A percentile compares a stretch with the other conserved stretches of the same genome.
phyloP scores from a whole-genome alignment of 1,139 yeast genomes.

The Taphrina confusa region DNA sequence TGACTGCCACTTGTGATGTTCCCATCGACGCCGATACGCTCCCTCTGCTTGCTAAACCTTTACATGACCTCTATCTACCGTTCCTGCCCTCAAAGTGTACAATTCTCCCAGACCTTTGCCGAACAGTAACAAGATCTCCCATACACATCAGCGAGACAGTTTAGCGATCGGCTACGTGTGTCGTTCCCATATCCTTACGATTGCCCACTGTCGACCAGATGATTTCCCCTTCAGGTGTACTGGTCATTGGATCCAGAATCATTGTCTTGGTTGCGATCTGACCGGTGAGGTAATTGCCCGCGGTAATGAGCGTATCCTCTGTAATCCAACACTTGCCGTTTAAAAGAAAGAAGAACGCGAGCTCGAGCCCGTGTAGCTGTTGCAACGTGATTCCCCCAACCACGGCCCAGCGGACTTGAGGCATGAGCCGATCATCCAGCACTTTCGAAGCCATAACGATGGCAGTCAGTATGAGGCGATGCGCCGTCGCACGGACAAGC shows the following conservation, averaged over 20 bases:
- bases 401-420: slow-evolving; percentile 26
- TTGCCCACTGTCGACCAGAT: slow-evolving; percentile 34
- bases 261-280: not conserved
- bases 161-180: too few relatives aligned
- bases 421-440: slow-evolving; percentile 27
- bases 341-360: slow-evolving; percentile 27
- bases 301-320: slow-evolving; percentile 18
- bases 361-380: slow-evolving; percentile 33
- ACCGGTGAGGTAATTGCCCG: slow-evolving; percentile 18
- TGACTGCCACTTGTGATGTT: too few relatives aligned
- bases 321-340: slow-evolving; percentile 31
- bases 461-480: slow-evolving; percentile 24
- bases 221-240: slow-evolving; percentile 15
- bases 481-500: slow-evolving; percentile 13
- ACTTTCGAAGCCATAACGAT: slow-evolving; percentile 30
- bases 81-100: too few relatives aligned
- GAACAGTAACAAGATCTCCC: too few relatives aligned
- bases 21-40: too few relatives aligned
- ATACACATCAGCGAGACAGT: too few relatives aligned
- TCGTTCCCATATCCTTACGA: not conserved
- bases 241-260: slow-evolving; percentile 17
- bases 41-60: too few relatives aligned
- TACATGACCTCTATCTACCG: too few relatives aligned
- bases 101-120: too few relatives aligned
- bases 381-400: slow-evolving; percentile 28